Evolutionary conservation across 371 early-diverging fungal genomes (phyloP).

Genomic region (Mortierella sp.): DNA sequence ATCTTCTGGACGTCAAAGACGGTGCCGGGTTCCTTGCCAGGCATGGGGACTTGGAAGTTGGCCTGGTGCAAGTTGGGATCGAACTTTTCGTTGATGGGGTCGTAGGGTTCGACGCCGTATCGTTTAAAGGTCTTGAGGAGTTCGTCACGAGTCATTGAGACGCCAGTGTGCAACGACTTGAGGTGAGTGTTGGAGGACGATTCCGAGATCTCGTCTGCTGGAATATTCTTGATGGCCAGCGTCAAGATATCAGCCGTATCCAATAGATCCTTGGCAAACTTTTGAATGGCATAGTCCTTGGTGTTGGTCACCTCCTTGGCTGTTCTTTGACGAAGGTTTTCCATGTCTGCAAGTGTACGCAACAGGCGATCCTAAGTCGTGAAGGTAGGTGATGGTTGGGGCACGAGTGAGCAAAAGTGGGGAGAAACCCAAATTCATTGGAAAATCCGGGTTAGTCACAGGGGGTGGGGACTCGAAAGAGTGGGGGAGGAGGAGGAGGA

Average conservation of each 20-base stretch:
- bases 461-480: not conserved
- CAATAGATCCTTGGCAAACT: slow-evolving; percentile 97
- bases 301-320: slow-evolving; percentile 87
- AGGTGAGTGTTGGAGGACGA: slow-evolving; percentile 62
- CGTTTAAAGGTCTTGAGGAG: slow-evolving; percentile 89
- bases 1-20: slow-evolving; percentile 90
- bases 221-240: slow-evolving; percentile 88
- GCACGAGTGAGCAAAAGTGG: too few species aligned
- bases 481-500: not conserved
- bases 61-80: slow-evolving; percentile 96
- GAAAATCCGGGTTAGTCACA: not conserved
- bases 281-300: slow-evolving; percentile 89
- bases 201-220: slow-evolving; percentile 69
- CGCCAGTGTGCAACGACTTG: slow-evolving; percentile 85
- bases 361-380: slow-evolving; percentile 80
- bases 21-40: slow-evolving; percentile 89
- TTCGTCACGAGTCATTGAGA: slow-evolving; percentile 89
- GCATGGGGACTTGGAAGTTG: slow-evolving; percentile 91
- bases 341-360: slow-evolving; percentile 94
- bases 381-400: too few species aligned
- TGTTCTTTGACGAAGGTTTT: slow-evolving; percentile 93
- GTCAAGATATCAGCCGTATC: slow-evolving; percentile 91
- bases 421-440: too few species aligned
- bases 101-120: slow-evolving; percentile 88
- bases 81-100: slow-evolving; percentile 87